phyloP scores from a whole-genome alignment of 1,284 basidiomycete species.

The Anthracocystis setariae region DNA sequence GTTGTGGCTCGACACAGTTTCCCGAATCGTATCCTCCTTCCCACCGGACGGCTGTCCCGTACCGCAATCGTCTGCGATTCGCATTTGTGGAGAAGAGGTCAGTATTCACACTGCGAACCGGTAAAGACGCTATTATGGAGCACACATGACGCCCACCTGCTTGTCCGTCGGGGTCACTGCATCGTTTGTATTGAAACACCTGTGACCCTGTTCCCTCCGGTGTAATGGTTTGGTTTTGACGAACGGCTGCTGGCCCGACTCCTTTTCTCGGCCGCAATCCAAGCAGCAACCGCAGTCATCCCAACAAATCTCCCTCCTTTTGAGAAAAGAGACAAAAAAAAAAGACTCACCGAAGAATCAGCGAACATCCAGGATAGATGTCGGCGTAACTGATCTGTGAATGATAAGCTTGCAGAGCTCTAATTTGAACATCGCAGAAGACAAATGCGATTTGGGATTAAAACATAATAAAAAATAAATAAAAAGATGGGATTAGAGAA shows the following conservation, averaged over 20 bases:
- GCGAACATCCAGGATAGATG: slow-evolving; percentile 7
- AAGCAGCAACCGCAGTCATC: slow-evolving; percentile 6
- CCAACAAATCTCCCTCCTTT: slow-evolving; percentile 29
- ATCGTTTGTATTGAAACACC: neutral
- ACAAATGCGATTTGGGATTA: neutral
- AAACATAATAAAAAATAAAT: neutral
- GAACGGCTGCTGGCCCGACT: slow-evolving; percentile 13
- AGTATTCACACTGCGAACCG: neutral
- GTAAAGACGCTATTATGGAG: neutral
- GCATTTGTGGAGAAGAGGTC: slow-evolving; percentile 18
- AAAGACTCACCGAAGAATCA: slow-evolving; percentile 33
- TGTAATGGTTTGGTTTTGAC: neutral
- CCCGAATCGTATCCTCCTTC: neutral
- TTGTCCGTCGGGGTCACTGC: neutral
- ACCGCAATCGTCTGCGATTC: neutral
- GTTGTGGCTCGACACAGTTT: slow-evolving; percentile 1
- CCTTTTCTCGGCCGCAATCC: slow-evolving; percentile 30
- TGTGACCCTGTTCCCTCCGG: slow-evolving; percentile 4
- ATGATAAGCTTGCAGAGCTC: slow-evolving; percentile 20
- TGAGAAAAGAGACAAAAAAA: slow-evolving; percentile 8
- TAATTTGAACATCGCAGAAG: neutral
- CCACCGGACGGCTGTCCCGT: neutral
- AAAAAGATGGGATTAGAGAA: neutral
- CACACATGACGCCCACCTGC: neutral
- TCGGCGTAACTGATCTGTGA: slow-evolving; percentile 19